Base-by-base conservation (phyloP, 2,329 filamentous ascomycete species). In the Sporothrix variecibatus region DNA sequence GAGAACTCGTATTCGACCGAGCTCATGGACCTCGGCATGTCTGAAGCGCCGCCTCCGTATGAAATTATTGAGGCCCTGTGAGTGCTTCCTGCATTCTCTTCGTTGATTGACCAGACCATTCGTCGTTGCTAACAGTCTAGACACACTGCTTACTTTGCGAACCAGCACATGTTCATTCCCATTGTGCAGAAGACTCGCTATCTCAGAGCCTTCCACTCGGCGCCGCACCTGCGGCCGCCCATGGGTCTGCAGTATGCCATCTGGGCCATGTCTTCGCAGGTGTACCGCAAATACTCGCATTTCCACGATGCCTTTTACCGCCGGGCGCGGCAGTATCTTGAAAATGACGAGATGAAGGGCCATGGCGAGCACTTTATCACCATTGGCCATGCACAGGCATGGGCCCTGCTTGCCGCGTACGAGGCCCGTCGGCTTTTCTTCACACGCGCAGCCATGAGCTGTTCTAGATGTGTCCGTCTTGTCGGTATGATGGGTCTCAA, bases 361-460 rank as follows among this genome's bases (percentile, higher is more conserved):
- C 86, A 92, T 70, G 95, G 95, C 23, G 94, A 97, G 80, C 85
- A 88, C 73, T 93, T 95, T 76, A 89, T 97, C 77, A 93, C 91
- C 0, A 80, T 97, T n/a, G 87, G 88, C 3, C 92, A 96, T 80
- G 92, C 92, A 15, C 95, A 98, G 80, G 86, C 93, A 0, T 97
- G 94, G 94, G 86, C 87, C 1, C 83, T 97, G 5, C 87, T 94
- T 53, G 87, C 89, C 2, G 90, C 88, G 1, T 94, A 94, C 78
- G 95, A 98, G 81, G 96, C 95, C 78, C 95, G 92, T 80, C 87
- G 88, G 77, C 93, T 97, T 87, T 90, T 92, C 78, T 97, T 97
- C 79, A 94, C 94, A 0, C 87, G 94, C 75, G 93, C 95, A 1
- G 94, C 94, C 85, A 89, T 97, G 84, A 97, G 93, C 75, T 88